phyloP scores from a whole-genome alignment of 331 rosid species.

The Acacia pycnantha region DNA sequence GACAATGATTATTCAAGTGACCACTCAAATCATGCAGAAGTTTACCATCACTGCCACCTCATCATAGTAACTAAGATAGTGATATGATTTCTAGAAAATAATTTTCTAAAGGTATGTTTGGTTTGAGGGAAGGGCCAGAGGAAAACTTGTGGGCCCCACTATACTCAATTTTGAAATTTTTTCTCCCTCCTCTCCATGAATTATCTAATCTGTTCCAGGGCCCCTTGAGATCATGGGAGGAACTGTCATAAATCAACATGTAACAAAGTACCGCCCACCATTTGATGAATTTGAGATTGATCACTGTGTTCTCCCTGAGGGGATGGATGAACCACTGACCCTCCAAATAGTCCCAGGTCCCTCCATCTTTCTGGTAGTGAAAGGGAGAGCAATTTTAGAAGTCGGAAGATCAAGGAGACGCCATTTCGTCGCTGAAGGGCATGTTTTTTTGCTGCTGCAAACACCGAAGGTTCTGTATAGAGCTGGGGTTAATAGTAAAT shows the following conservation, averaged over 20 bases:
- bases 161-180: no score
- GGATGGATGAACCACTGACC: constrained; percentile 27
- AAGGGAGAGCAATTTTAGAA: constrained; percentile 54
- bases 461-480: constrained; percentile 53
- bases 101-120: no score
- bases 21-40: no score
- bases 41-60: no score
- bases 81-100: no score
- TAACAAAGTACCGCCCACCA: constrained; percentile 62
- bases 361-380: constrained; percentile 50
- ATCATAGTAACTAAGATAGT: no score
- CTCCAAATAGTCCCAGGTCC: constrained; percentile 62
- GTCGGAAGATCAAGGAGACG: constrained; percentile 23
- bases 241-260: constrained; percentile 41
- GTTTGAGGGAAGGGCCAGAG: no score
- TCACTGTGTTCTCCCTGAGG: constrained; percentile 45
- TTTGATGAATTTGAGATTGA: constrained; percentile 83
- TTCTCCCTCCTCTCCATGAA: no score
- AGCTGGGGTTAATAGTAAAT: constrained; percentile 48
- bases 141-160: no score
- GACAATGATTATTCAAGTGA: no score
- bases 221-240: constrained; percentile 62
- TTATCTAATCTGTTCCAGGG: constrained; percentile 42
- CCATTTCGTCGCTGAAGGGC: constrained; percentile 47
- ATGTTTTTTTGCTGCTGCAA: constrained; percentile 59